These are phyloP conservation scores for Mallotus japonicus DNA, from an alignment of 441 rosid genomes.

Conservation along the genomic window DNA sequence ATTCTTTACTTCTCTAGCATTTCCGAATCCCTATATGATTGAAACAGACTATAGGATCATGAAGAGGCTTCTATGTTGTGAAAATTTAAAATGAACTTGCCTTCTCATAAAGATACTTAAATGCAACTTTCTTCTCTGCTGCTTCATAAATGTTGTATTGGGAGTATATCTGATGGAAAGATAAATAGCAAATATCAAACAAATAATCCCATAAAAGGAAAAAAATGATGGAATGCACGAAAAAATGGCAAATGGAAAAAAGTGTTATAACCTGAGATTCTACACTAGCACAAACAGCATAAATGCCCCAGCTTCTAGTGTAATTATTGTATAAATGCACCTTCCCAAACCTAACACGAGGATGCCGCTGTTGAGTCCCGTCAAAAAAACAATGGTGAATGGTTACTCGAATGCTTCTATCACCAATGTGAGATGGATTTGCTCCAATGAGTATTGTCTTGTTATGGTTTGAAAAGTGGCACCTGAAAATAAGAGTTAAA, in stretches of 20 bases:
- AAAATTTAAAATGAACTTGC: slow-evolving; percentile 27
- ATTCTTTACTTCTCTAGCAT: too few species aligned
- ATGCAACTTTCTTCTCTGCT: slow-evolving; percentile 75
- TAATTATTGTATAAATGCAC: slow-evolving; percentile 86
- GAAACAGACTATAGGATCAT: neutral
- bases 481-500: slow-evolving; percentile 39
- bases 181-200: slow-evolving; percentile 1
- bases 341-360: slow-evolving; percentile 86
- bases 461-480: slow-evolving; percentile 73
- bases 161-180: slow-evolving; percentile 61
- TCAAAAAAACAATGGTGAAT: slow-evolving; percentile 95
- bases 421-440: slow-evolving; percentile 65
- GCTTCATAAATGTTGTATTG: slow-evolving; percentile 95
- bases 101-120: slow-evolving; percentile 76
- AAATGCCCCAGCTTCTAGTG: slow-evolving; percentile 83
- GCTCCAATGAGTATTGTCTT: slow-evolving; percentile 92
- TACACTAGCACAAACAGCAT: slow-evolving; percentile 93
- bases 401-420: slow-evolving; percentile 80
- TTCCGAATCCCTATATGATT: neutral
- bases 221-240: neutral
- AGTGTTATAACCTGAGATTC: slow-evolving; percentile 66
- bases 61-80: too few species aligned
- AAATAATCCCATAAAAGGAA: neutral
- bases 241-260: neutral
- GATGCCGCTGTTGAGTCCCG: slow-evolving; percentile 86